phyloP scores from a whole-genome alignment of 2,329 filamentous ascomycete species.

The Helicocarpus griseus region DNA sequence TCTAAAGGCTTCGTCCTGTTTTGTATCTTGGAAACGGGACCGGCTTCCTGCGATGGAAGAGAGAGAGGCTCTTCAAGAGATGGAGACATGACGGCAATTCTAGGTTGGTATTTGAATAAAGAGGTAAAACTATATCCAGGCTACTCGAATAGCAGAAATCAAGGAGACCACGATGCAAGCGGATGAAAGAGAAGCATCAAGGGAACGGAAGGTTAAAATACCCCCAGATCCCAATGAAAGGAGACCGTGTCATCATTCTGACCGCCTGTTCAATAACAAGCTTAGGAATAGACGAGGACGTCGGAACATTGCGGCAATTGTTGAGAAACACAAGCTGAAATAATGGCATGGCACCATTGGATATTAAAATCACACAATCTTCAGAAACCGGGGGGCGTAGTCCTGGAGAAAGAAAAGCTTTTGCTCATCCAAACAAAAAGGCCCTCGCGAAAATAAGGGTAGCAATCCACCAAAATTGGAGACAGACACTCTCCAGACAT shows the following conservation, averaged over 20 bases:
- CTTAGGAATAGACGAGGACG: neutral
- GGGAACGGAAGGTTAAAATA: no score
- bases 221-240: neutral
- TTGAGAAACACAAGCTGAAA: neutral
- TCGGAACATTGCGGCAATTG: neutral
- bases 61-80: neutral
- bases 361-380: conserved; percentile 1
- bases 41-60: neutral
- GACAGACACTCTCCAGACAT: no score
- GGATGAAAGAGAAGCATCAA: neutral
- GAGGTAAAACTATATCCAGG: neutral
- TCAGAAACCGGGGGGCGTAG: neutral
- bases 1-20: neutral
- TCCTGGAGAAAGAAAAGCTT: neutral
- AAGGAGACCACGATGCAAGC: neutral
- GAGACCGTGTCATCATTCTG: neutral
- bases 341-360: neutral
- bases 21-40: no score
- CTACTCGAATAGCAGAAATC: neutral
- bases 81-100: neutral
- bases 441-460: neutral
- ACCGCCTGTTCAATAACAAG: neutral
- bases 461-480: no score
- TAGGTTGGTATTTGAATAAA: neutral
- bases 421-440: neutral